Evolutionary conservation across 495 filamentous ascomycete species (phyloP).

Genomic region (Annulohypoxylon maeteangense): DNA sequence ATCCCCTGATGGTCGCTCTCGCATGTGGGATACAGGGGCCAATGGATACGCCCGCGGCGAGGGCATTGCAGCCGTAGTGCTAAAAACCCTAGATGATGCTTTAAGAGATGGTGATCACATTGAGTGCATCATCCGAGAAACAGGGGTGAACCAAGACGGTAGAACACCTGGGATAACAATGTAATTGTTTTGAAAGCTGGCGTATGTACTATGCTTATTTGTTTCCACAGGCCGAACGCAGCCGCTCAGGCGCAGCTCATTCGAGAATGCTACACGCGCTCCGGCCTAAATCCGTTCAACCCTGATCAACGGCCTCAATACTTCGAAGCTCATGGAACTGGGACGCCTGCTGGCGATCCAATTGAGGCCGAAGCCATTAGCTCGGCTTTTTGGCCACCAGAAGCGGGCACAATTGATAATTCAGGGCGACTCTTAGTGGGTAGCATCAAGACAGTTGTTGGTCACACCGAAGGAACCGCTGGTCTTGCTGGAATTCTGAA

Average conservation of each 20-base stretch:
- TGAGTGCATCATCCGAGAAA: slow-evolving; percentile 63
- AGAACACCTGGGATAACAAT: slow-evolving; percentile 25
- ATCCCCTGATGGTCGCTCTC: slow-evolving; percentile 49
- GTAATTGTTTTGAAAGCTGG: neutral
- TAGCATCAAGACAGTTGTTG: slow-evolving; percentile 59
- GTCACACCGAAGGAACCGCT: slow-evolving; percentile 42
- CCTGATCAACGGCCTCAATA: slow-evolving; percentile 55
- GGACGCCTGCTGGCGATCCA: slow-evolving; percentile 52
- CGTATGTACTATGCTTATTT: neutral
- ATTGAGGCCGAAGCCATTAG: slow-evolving; percentile 41
- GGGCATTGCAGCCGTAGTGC: slow-evolving; percentile 59
- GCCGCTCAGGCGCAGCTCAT: slow-evolving; percentile 65
- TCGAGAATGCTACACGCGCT: slow-evolving; percentile 55
- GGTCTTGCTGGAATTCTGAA: slow-evolving; percentile 65
- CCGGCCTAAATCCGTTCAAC: slow-evolving; percentile 55
- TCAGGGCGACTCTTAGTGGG: slow-evolving; percentile 48
- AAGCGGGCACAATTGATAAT: neutral
- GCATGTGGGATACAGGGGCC: slow-evolving; percentile 64
- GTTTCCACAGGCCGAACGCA: slow-evolving; percentile 60
- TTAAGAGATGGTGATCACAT: slow-evolving; percentile 59
- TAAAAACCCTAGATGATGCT: slow-evolving; percentile 65
- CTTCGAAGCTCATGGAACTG: slow-evolving; percentile 65
- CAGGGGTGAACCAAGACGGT: neutral
- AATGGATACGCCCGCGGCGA: slow-evolving; percentile 71
- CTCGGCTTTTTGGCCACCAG: neutral